Evolutionary conservation across 2,329 filamentous ascomycete genomes (phyloP), one percentile per base, ranked within the genome.

Genomic region (Colletotrichum tabaci): DNA sequence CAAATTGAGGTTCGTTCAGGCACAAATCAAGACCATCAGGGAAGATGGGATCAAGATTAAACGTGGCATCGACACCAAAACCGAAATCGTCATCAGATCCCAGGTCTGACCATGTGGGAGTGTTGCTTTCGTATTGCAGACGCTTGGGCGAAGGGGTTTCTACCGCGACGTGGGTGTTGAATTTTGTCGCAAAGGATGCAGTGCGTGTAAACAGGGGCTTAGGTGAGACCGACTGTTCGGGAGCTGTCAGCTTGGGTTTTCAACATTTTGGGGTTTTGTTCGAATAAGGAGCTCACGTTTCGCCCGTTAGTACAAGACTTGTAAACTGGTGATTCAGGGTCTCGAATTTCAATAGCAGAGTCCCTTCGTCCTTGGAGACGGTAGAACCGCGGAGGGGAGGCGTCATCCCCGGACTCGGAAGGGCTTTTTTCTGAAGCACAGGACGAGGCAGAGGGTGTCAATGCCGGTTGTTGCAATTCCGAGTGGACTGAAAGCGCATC

Each of bases 311-410:
- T n/a, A 7, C 53, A 58, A n/a, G 68, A 71, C 65, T 68, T 71
- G 58, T 71, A 71, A 26, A 68, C 18, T 12, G 68, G 68, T 15
- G 68, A 71, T 23, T 71, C 68, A 15, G 68, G 68, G 42, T 71
- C 68, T 16, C 65, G 65, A 7, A 71, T 71, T 35, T 71, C 68
- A 49, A 71, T 71, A 10, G 65, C 68, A 64, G 68, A 71, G 46
- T 71, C 68, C 18, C 68, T 53, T 30, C 68, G 65, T 16, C 68
- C 65, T 68, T 68, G 68, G 10, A 63, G 65, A 21, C 65, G 68
- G 40, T 71, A 71, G 42, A 71, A 71, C 35, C 56, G 68, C 40
- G 66, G 61, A 40, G 50, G 65, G 4, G 65, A 65, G 46, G 56
- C 42, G 13, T 71, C 68, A 10, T 63, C 65, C 18, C 68, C 68